A percentile compares a stretch with the other conserved stretches of the same genome.
phyloP scores from a whole-genome alignment of 495 filamentous ascomycete species.

The Penicillium fimorum region DNA sequence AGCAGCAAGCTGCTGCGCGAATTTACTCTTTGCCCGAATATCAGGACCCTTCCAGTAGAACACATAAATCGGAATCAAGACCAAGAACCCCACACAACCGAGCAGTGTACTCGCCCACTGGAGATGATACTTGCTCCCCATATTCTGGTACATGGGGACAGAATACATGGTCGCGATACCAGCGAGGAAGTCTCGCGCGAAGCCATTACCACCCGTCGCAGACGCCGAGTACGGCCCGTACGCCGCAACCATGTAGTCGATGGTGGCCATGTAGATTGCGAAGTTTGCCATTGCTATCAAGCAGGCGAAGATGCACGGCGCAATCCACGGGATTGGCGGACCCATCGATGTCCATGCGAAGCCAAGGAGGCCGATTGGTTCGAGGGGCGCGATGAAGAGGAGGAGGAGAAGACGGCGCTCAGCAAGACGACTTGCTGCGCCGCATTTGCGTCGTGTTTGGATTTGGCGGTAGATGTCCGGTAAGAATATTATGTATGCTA shows the following conservation, averaged over 20 bases:
- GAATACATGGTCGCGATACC: constrained; percentile 49
- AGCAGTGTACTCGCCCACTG: constrained; percentile 47
- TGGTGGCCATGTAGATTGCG: constrained; percentile 75
- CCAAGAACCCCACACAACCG: constrained; percentile 40
- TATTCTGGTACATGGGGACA: constrained; percentile 39
- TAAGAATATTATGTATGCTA: constrained; percentile 63
- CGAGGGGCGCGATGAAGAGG: constrained; percentile 61
- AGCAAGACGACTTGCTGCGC: constrained; percentile 50
- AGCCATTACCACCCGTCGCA: constrained; percentile 70
- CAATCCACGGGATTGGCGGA: constrained; percentile 61
- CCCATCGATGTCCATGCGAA: constrained; percentile 67
- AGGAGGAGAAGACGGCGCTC: constrained; percentile 58
- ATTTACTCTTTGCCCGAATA: constrained; percentile 46
- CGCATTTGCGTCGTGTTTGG: constrained; percentile 41
- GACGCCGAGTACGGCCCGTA: constrained; percentile 79
- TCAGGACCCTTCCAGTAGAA: constrained; percentile 51
- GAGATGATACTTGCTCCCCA: constrained; percentile 32
- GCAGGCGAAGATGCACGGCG: constrained; percentile 55
- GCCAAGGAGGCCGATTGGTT: constrained; percentile 66
- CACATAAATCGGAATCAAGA: constrained; percentile 48
- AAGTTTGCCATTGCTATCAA: constrained; percentile 71
- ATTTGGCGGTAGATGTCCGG: constrained; percentile 59
- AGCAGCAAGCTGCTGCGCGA: constrained; percentile 36
- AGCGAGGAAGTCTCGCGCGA: constrained; percentile 48
- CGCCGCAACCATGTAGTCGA: constrained; percentile 82